Percentiles rank a stretch among this genome's conserved stretches.
Evolutionary conservation across 2,329 filamentous ascomycete genomes (phyloP).

Genomic region (Hypocreales sp.): DNA sequence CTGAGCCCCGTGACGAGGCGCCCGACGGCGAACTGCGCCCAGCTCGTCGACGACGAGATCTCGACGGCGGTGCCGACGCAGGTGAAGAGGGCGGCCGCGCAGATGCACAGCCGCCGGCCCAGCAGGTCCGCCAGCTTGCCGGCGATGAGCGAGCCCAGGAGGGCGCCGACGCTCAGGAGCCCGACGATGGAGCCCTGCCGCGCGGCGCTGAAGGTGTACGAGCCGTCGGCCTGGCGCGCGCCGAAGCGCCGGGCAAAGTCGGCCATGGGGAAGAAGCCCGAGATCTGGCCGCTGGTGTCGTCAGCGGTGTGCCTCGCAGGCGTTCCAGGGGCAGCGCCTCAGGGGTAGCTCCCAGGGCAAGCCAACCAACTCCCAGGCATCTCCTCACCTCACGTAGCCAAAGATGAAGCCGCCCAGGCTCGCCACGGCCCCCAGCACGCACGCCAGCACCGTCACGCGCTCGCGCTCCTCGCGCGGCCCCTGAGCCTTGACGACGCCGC

Average conservation of each 20-base stretch:
- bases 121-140: conserved; percentile 46
- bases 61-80: conserved; percentile 49
- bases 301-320: too few species aligned
- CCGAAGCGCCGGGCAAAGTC: conserved; percentile 42
- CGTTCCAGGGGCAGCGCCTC: too few species aligned
- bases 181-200: conserved; percentile 47
- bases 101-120: conserved; percentile 46
- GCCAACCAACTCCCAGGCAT: too few species aligned
- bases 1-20: conserved; percentile 51
- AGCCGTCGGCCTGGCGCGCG: conserved; percentile 18
- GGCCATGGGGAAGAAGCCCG: conserved; percentile 44
- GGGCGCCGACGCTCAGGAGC: conserved; percentile 43
- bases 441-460: conserved; percentile 23
- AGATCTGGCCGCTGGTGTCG: conserved; percentile 36
- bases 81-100: conserved; percentile 45
- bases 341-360: too few species aligned
- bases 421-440: conserved; percentile 32
- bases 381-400: conserved; percentile 35
- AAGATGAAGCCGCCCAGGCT: conserved; percentile 43
- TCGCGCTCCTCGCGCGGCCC: background rate
- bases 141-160: conserved; percentile 40
- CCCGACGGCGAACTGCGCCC: conserved; percentile 51
- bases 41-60: conserved; percentile 36
- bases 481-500: background rate
- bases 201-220: conserved; percentile 36